Evolutionary conservation across 768 basidiomycete species (phyloP).

Genomic region (Strobilomyces confusus): DNA sequence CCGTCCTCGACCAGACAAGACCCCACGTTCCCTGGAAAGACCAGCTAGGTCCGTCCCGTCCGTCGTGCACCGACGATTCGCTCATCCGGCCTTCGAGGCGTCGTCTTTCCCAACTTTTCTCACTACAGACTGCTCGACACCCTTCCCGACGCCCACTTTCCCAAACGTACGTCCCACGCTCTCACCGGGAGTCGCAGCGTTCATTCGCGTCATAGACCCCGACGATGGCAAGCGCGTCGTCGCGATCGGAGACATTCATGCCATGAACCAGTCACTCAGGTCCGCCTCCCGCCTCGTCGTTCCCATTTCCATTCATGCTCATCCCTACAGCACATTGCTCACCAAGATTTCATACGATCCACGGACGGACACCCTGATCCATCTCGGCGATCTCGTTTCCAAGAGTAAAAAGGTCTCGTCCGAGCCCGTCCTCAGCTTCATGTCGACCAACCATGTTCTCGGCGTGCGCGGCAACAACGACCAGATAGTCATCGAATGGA

Average conservation of each 20-base stretch:
- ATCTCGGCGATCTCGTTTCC: conserved; percentile 78
- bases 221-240: conserved; percentile 54
- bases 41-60: no score
- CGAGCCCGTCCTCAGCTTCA: conserved; percentile 56
- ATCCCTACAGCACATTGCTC: conserved; percentile 52
- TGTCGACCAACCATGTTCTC: conserved; percentile 58
- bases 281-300: conserved; percentile 33
- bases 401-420: conserved; percentile 59
- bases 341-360: conserved; percentile 56
- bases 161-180: conserved; percentile 40
- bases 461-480: conserved; percentile 96
- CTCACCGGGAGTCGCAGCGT: not conserved
- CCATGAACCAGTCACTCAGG: conserved; percentile 67
- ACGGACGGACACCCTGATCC: conserved; percentile 64
- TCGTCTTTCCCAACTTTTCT: conserved; percentile 50
- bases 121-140: conserved; percentile 41
- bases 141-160: conserved; percentile 48
- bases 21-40: no score
- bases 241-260: conserved; percentile 87
- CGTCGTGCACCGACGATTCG: not conserved
- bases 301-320: not conserved
- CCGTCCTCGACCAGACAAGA: no score
- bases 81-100: not conserved
- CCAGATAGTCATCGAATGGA: conserved; percentile 88
- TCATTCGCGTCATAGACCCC: conserved; percentile 38